phyloP scores from a whole-genome alignment of 2,329 filamentous ascomycete species.

The Periconia sp. region DNA sequence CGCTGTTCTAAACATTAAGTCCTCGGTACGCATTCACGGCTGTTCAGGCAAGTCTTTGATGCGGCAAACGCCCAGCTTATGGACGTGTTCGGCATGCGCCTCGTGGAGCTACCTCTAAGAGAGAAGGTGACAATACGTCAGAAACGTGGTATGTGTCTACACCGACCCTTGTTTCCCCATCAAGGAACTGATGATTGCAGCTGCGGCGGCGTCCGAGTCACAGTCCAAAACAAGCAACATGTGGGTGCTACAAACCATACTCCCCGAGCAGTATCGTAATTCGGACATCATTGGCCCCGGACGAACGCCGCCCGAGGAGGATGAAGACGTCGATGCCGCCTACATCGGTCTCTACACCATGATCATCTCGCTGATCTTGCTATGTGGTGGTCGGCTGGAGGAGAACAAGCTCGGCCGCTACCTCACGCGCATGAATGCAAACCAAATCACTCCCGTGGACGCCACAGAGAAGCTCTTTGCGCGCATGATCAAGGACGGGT shows the following conservation, averaged over 20 bases:
- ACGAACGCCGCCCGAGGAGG: conserved; percentile 61
- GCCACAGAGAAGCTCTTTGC: conserved; percentile 78
- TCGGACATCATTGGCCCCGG: conserved; percentile 72
- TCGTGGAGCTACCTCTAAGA: conserved; percentile 79
- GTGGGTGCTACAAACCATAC: conserved; percentile 77
- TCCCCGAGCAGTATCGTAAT: conserved; percentile 70
- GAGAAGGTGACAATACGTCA: conserved; percentile 85
- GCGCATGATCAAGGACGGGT: conserved; percentile 80
- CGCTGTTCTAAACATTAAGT: conserved; percentile 51
- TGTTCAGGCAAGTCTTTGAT: conserved; percentile 79
- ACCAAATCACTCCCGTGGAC: conserved; percentile 73
- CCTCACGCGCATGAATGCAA: conserved; percentile 75
- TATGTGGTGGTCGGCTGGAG: conserved; percentile 73
- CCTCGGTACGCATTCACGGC: conserved; percentile 69
- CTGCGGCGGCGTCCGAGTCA: conserved; percentile 61
- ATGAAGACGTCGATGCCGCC: conserved; percentile 70
- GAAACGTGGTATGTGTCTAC: conserved; percentile 66
- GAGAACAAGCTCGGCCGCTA: conserved; percentile 81
- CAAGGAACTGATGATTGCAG: conserved; percentile 27
- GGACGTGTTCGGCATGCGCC: conserved; percentile 86
- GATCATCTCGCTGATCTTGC: conserved; percentile 75
- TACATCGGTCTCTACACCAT: conserved; percentile 84
- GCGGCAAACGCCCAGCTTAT: conserved; percentile 75
- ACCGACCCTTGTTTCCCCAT: not conserved
- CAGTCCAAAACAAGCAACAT: conserved; percentile 64